Base-by-base conservation (phyloP, 352 stramenopile species). In the Globisporangium paroecandrum region DNA sequence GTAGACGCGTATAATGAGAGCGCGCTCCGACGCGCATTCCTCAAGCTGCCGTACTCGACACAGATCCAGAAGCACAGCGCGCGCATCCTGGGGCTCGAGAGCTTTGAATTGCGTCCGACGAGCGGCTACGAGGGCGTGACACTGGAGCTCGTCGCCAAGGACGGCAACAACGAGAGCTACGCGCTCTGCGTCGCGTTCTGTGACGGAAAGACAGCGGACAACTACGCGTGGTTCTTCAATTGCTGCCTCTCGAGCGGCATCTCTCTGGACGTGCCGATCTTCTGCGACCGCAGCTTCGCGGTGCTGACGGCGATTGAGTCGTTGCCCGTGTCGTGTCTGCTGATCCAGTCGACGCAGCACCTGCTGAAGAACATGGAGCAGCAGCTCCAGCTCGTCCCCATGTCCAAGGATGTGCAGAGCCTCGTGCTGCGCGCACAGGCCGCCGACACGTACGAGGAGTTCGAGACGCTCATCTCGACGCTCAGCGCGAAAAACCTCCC, bases 91-190 rank as follows among this genome's bases (percentile, higher is more conserved):
- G 77, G 79, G 0, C 62, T 84, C 0, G 79, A 79, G 64, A 69
- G 69, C 3, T 55, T 76, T 36, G 64, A 74, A 5, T 74, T 80
- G 69, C 41, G 15, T 4, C 25, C 57, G 29, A 53, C 72, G 43
- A 81, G 68, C 22, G 77, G 70, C 51, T 79, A 75, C 53, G 66
- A 72, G 27, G 72, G 73, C 22, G 65, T 41, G 10, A 78, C 75
- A 34, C 51, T 82, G 3, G 73, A 82, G 62, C 71, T 87, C 9
- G 65, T 78, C 49, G 77, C 73, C 27, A 77, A 77, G 53, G 71
- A 87, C 65, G 79, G 79, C 32, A 82, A 87, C 64, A 78, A 85
- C 55, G 71, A 77, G 36, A 69, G 68, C 49, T 77, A 69, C n/a
- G 70, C 71, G 5, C 58, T 87, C 29, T 77, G 72, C 0, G 60